Evolutionary conservation across 306 rosid species (phyloP).

Genomic region (Acacia melanoxylon): DNA sequence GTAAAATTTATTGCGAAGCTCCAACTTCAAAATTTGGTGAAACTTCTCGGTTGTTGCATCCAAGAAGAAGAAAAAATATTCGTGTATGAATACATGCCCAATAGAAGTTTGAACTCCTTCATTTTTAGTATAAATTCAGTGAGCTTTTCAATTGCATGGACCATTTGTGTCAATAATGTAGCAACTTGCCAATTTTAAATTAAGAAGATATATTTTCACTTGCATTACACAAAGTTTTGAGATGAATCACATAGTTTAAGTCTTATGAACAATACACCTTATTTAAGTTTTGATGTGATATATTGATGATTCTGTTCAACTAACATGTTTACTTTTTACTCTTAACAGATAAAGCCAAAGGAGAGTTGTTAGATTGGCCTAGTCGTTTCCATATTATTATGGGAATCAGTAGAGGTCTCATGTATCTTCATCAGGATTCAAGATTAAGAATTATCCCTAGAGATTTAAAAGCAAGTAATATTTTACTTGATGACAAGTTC

Average conservation of each 20-base stretch:
- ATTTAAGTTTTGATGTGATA: not conserved
- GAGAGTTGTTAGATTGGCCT: conserved; percentile 7
- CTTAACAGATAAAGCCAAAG: not conserved
- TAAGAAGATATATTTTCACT: not conserved
- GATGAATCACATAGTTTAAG: not conserved
- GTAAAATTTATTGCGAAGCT: conserved; percentile 29
- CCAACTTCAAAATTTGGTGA: conserved; percentile 37
- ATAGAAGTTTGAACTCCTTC: conserved; percentile 28
- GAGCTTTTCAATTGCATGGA: not conserved
- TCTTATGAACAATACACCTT: not conserved
- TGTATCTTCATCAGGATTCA: conserved; percentile 4
- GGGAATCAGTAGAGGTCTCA: not conserved
- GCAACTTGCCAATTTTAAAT: not conserved
- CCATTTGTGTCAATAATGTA: not conserved
- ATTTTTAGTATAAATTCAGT: conserved; percentile 19
- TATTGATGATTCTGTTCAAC: not conserved
- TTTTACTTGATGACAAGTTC: conserved; percentile 41
- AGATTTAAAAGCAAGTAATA: not conserved
- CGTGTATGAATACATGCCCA: conserved; percentile 11
- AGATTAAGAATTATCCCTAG: not conserved
- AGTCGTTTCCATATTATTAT: not conserved
- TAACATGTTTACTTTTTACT: not conserved
- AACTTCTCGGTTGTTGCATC: conserved; percentile 38
- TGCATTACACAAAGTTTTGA: not conserved
- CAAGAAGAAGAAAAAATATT: conserved; percentile 24